Base-by-base conservation (phyloP, 2,329 filamentous ascomycete species). In the Phialophora tarda region DNA sequence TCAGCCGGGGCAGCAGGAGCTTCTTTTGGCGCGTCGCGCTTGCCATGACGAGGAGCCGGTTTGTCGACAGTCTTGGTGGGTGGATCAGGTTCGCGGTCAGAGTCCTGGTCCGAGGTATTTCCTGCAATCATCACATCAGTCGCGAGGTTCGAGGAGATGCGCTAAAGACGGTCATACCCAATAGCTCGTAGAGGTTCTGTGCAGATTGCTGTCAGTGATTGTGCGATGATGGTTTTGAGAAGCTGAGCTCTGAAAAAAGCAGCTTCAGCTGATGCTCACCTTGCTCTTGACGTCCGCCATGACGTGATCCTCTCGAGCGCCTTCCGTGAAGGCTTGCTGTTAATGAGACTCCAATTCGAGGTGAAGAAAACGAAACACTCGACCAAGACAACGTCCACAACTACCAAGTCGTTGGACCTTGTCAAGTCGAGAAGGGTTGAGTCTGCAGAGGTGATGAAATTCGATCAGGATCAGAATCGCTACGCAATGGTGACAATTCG, bases 171-270 rank as follows among this genome's bases (percentile, higher is more conserved):
- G 63, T 38, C 78, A 73, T 96, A 98, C 95, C 94, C 87, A 99
- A 92, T 85, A 96, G 90, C 88, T 95, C 94, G 88, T 91, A 98
- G 79, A 91, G 89, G 88, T 99, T 99, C 95, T 98, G 77, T 74
- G 72, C 71, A 63, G 26, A 62, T 67, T 53, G 62, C 53, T 57
- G 64, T 68, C 56, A 67, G 65, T 62, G 51, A 30, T 62, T 60
- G 48, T 53, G 64, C 57, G 34, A 14, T 24, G 41, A 65, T 67
- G n/a, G 44, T 32, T 26, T 44, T 48, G 28, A 30, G 14, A 38
- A 51, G 72, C 71, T 70, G 72, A 58, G 8, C 54, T 38, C 51
- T 23, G 44, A 26, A 38, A 56, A 21, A 21, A 21, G 59, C 30
- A 62, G 54, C n/a, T 38, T 38, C 60, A 54, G 59, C 44, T 55